phyloP scores from a whole-genome alignment of 352 stramenopile genomes.

The Phytophthora idaei region DNA sequence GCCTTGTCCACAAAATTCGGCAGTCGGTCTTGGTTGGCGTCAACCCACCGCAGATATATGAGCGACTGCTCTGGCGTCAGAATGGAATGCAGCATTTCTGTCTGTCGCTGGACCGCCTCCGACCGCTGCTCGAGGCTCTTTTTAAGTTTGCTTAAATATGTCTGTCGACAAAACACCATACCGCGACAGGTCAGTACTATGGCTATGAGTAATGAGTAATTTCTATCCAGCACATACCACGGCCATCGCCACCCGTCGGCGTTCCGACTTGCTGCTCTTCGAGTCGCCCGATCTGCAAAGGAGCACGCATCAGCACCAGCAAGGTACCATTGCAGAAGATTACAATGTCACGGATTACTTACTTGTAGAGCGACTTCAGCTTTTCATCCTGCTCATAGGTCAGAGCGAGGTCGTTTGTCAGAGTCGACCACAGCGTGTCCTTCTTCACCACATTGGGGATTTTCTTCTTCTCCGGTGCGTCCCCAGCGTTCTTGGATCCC shows the following conservation, averaged over 20 bases:
- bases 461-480: constrained; percentile 74
- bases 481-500: constrained; percentile 43
- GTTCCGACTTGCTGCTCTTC: constrained; percentile 85
- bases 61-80: constrained; percentile 85
- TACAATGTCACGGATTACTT: constrained; percentile 16
- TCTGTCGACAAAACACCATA: constrained; percentile 38
- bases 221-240: constrained; percentile 52
- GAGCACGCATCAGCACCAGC: constrained; percentile 5
- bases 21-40: constrained; percentile 77
- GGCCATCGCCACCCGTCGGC: constrained; percentile 79
- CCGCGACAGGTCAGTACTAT: neutral
- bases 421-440: constrained; percentile 80
- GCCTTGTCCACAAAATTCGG: constrained; percentile 72
- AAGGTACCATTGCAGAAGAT: neutral
- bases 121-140: constrained; percentile 80
- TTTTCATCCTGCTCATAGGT: constrained; percentile 92
- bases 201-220: neutral
- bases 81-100: constrained; percentile 85
- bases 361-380: constrained; percentile 89
- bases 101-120: constrained; percentile 80
- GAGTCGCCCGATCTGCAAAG: constrained; percentile 65
- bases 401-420: constrained; percentile 78
- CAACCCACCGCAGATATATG: constrained; percentile 84
- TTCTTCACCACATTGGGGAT: constrained; percentile 73
- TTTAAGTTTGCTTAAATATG: constrained; percentile 90